Evolutionary conservation across 148 eudicot species (phyloP).

Genomic region (Silene uniflora): DNA sequence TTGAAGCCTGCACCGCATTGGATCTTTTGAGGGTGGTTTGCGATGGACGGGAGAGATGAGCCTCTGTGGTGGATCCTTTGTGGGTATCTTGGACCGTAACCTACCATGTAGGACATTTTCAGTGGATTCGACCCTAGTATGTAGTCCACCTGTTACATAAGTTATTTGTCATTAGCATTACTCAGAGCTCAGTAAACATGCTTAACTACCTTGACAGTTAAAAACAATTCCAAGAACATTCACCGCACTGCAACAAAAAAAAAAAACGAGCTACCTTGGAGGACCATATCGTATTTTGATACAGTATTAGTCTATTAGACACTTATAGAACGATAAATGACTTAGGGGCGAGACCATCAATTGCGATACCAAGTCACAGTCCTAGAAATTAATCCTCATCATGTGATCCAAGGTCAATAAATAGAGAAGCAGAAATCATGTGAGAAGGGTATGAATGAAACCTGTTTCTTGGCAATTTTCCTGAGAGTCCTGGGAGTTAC

Average conservation of each 20-base stretch:
- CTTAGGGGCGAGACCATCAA: no score
- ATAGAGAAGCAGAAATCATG: not conserved
- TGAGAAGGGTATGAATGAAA: conserved; percentile 9
- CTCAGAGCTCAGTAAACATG: not conserved
- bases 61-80: conserved; percentile 80
- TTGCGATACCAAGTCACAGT: no score
- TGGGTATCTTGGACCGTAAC: conserved; percentile 69
- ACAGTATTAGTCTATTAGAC: no score
- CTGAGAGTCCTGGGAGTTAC: conserved; percentile 49
- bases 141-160: conserved; percentile 56
- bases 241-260: no score
- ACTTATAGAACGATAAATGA: no score
- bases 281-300: no score
- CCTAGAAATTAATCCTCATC: no score
- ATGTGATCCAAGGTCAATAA: no score
- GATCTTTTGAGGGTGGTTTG: conserved; percentile 64
- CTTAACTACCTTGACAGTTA: no score
- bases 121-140: conserved; percentile 70
- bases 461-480: conserved; percentile 72
- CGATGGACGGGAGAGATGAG: conserved; percentile 63
- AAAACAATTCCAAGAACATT: no score
- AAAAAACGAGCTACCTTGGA: no score
- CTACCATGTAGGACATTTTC: conserved; percentile 87
- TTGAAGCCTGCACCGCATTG: conserved; percentile 62
- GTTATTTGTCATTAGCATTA: not conserved